Base-by-base conservation (phyloP, 257 asterid species). In the Solanum paucissectum region DNA sequence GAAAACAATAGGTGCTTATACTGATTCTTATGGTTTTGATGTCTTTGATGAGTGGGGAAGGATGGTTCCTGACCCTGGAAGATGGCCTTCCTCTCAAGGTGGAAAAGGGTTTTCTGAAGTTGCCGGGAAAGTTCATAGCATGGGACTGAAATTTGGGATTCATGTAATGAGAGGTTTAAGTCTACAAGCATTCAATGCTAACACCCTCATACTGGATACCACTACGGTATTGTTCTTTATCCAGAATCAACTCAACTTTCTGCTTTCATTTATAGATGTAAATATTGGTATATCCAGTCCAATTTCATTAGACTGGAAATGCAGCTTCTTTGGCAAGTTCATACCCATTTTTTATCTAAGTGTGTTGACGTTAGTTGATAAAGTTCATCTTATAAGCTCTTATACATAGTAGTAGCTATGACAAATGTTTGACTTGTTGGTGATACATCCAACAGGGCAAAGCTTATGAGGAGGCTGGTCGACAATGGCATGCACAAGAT, bases 151-250 rank as follows among this genome's bases (percentile, higher is more conserved):
- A 90, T 96, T 97, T 9, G 99, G 99, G 38, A 95, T 97, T 89
- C 99, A 97, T 93, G 93, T 97, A 12, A 97, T 97, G 99, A 93
- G 96, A 87, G 99, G 99, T 79, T 90, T 97, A 23, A 96, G 99
- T 87, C 91, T 93, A 21, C 99, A 97, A 87, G 99, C 99, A 42
- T 90, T 87, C 89, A 93, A 91, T 89, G 96, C 98, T 85, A 94
- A 95, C 93, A 94, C 97, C 6, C 98, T 95, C 3, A 93, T 97
- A 91, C 92, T 96, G 25, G 98, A 97, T 87, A 85, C 93, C 85
- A 68, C 90, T 68, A 94, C 95, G 96, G 99, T 95, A 94, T 33
- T 87, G 38, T 40, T 34, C 62, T 84, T 87, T 81, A 72, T 64
- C 72, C 85, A 21, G 18, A 81, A 20, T 23, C 73, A 33, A 36